Evolutionary conservation across 768 basidiomycete species (phyloP).

Genomic region (Rickenella mellea): DNA sequence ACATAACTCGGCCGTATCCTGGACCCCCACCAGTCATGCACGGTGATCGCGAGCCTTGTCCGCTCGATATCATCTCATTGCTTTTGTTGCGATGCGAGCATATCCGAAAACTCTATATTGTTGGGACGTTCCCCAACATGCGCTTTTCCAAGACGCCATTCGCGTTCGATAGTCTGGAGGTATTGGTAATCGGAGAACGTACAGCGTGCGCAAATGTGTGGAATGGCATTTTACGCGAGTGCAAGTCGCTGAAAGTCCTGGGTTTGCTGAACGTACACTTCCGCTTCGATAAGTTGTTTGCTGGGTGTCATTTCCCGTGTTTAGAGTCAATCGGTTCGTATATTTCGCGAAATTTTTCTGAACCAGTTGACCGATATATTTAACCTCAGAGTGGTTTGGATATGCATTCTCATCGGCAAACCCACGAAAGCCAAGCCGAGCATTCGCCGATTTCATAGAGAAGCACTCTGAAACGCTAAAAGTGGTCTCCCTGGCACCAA

Average conservation of each 20-base stretch:
- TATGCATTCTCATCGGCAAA: constrained; percentile 2
- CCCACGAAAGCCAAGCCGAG: background rate
- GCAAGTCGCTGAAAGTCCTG: background rate
- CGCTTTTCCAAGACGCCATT: background rate
- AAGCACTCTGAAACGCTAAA: constrained; percentile 4
- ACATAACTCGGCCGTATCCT: background rate
- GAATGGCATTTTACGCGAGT: background rate
- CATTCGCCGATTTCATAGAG: constrained; percentile 2
- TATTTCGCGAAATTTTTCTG: background rate
- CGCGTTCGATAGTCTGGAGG: background rate
- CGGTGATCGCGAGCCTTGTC: background rate
- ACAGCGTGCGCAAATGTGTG: background rate
- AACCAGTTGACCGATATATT: background rate
- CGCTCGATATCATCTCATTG: background rate
- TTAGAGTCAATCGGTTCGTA: constrained; percentile 3
- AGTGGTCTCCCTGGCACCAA: constrained; percentile 2
- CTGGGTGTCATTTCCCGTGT: constrained; percentile 3
- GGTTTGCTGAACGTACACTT: background rate
- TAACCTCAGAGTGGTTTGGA: background rate
- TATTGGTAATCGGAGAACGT: background rate
- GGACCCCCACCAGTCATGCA: constrained; percentile 1
- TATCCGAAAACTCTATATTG: background rate
- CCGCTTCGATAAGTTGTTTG: constrained; percentile 1
- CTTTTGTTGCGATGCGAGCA: background rate
- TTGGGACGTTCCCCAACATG: background rate